Base-by-base conservation (phyloP, 2,329 filamentous ascomycete genomes). In the Dothistroma septosporum region DNA sequence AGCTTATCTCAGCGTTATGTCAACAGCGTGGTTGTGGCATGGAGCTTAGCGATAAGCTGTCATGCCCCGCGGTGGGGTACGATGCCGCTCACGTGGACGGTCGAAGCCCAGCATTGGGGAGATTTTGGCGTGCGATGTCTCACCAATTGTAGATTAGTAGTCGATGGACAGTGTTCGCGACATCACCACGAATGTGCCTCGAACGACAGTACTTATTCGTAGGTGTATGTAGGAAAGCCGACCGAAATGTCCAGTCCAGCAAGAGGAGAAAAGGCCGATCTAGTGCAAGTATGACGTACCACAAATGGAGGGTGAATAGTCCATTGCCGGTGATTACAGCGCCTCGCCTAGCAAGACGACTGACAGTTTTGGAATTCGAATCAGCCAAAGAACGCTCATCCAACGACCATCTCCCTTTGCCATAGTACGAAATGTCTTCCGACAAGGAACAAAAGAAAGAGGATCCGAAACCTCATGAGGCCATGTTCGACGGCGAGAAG, bases 401-500 rank as follows among this genome's bases (percentile, higher is more conserved):
- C 47, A 46, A 37, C 21, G 28, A 55, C 44, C 44, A 48, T 47
- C 37, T 10, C 53, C 24, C 31, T 21, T 24, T 19, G 52, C 19
- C 28, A 28, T 56, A 10, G 21, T 12, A 4, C 31, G 67, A 35
- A 32, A 72, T 72, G 70, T 69, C 69, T 44, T 64, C 65, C 37
- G 69, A 71, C 55, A 61, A 66, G 54, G 70, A 70, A 53, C 70
- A 72, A 47, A 62, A 59, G 47, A 58, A 58, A 19, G 61, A 62
- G 33, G 68, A 69, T 54, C 61, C 66, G 22, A 65, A 61, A 55
- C 57, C 61, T n/a, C 69, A 74, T 55, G 70, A 74, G 48, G 68
- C 70, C 41, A 77, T 76, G 71, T 62, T 74, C 64, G 79, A 82
- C 60, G 33, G 52, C 52, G 70, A 67, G 47, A 66, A 66, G 37